Evolutionary conservation across 208 protist genomes (phyloP).

Genomic region (Leishmania turanica): DNA sequence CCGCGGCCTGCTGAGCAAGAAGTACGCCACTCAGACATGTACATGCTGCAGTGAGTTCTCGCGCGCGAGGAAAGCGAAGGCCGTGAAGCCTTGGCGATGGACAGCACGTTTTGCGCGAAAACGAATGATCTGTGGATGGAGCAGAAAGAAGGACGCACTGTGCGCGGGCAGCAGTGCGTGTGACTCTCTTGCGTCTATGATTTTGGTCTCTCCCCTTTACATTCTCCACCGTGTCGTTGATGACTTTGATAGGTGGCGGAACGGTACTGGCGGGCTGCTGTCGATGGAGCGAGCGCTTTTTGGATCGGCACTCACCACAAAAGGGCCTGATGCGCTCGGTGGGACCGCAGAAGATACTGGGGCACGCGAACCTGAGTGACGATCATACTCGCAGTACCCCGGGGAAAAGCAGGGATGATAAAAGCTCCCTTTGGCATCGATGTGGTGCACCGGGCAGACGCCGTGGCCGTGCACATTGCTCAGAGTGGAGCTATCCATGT

Average conservation of each 20-base stretch:
- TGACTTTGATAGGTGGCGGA: constrained; percentile 9
- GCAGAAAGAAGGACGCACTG: neutral
- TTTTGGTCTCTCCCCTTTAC: neutral
- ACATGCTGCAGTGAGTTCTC: neutral
- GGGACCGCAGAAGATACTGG: constrained; percentile 2
- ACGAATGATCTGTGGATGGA: neutral
- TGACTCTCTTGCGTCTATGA: neutral
- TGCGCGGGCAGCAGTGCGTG: neutral
- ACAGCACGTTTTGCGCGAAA: neutral
- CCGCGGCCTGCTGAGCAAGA: no score
- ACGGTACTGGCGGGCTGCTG: constrained; percentile 7
- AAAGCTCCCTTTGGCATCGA: constrained; percentile 39
- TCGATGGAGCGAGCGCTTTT: constrained; percentile 18
- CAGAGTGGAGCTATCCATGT: constrained; percentile 1
- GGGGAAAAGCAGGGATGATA: constrained; percentile 82
- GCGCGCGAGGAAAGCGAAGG: neutral
- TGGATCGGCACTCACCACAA: constrained; percentile 68
- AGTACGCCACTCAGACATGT: neutral
- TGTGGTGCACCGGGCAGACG: constrained; percentile 56
- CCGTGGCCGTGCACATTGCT: constrained; percentile 6
- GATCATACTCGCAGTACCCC: constrained; percentile 19
- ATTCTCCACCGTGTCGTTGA: constrained; percentile 23
- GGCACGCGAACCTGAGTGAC: neutral
- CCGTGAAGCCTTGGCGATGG: neutral
- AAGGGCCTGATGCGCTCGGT: constrained; percentile 42